phyloP scores from a whole-genome alignment of 352 stramenopile genomes.

The Phytophthora rubi region DNA sequence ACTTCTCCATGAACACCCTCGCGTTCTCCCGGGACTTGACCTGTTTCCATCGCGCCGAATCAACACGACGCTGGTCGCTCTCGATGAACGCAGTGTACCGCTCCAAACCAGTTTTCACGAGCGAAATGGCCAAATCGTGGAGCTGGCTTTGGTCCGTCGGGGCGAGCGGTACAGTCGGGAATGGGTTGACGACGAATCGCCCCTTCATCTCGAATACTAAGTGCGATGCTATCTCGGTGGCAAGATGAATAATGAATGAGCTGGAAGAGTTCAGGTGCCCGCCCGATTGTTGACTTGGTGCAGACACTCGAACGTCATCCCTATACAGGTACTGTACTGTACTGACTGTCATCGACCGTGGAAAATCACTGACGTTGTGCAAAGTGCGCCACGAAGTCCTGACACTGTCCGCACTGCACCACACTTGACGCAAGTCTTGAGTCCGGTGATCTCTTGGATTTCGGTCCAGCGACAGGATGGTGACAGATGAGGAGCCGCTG shows the following conservation, averaged over 20 bases:
- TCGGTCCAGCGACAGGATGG: constrained; percentile 11
- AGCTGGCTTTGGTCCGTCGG: constrained; percentile 30
- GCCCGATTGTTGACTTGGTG: constrained; percentile 1
- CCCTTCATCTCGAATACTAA: constrained; percentile 24
- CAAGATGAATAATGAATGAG: constrained; percentile 27
- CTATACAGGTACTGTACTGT: neutral
- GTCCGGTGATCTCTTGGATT: constrained; percentile 27
- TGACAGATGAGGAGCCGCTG: neutral
- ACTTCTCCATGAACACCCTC: constrained; percentile 36
- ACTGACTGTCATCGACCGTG: neutral
- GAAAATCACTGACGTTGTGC: constrained; percentile 11
- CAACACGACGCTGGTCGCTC: constrained; percentile 36
- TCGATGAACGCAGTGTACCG: constrained; percentile 39
- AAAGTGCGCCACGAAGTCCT: constrained; percentile 20
- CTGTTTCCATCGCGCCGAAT: constrained; percentile 32
- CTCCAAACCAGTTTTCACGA: constrained; percentile 32
- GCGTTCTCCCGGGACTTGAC: constrained; percentile 37
- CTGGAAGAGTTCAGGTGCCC: neutral
- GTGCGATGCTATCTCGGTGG: constrained; percentile 6
- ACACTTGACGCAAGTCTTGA: constrained; percentile 20
- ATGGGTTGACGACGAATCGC: constrained; percentile 44
- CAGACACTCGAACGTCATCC: neutral
- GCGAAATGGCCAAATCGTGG: constrained; percentile 25
- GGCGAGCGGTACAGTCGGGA: constrained; percentile 28
- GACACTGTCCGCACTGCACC: constrained; percentile 33